Evolutionary conservation across 2,329 filamentous ascomycete species (phyloP).

Genomic region (Phyllosticta capitalensis): DNA sequence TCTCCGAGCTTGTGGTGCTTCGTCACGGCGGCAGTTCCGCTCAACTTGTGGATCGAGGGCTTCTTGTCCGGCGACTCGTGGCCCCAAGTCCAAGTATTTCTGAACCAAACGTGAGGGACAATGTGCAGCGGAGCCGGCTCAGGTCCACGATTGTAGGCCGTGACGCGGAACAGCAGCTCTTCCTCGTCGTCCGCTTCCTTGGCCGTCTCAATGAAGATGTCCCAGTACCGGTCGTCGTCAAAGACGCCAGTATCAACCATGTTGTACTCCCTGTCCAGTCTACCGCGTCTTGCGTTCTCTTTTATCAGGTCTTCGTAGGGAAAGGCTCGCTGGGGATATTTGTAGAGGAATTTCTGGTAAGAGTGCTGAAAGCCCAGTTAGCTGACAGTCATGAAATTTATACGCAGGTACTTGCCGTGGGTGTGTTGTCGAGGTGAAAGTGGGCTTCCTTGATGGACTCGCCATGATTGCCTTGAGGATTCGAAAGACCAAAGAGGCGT

Average conservation of each 20-base stretch:
- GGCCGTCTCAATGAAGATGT: slow-evolving; percentile 92
- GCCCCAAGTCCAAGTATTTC: slow-evolving; percentile 96
- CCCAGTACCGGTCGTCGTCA: slow-evolving; percentile 86
- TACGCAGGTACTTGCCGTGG: slow-evolving; percentile 41
- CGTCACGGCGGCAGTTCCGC: slow-evolving; percentile 62
- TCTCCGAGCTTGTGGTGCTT: slow-evolving; percentile 73
- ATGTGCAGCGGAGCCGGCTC: slow-evolving; percentile 89
- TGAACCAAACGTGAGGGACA: slow-evolving; percentile 90
- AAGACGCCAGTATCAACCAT: slow-evolving; percentile 83
- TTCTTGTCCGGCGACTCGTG: slow-evolving; percentile 66
- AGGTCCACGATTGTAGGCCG: slow-evolving; percentile 89
- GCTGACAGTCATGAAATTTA: slow-evolving; percentile 15
- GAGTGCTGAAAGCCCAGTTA: slow-evolving; percentile 55
- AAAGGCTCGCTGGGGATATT: slow-evolving; percentile 86
- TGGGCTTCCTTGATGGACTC: slow-evolving; percentile 96
- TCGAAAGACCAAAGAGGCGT: slow-evolving; percentile 86
- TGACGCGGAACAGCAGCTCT: slow-evolving; percentile 86
- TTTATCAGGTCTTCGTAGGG: slow-evolving; percentile 82
- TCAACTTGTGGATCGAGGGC: slow-evolving; percentile 61
- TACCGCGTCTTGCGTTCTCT: slow-evolving; percentile 70
- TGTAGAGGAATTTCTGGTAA: slow-evolving; percentile 99
- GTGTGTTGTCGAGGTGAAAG: slow-evolving; percentile 93
- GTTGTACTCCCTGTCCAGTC: slow-evolving; percentile 80
- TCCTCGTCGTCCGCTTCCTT: slow-evolving; percentile 90
- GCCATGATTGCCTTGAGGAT: slow-evolving; percentile 93